Conservation (phyloP, 441 rosid species). For the Eugenia klotzschiana region DNA sequence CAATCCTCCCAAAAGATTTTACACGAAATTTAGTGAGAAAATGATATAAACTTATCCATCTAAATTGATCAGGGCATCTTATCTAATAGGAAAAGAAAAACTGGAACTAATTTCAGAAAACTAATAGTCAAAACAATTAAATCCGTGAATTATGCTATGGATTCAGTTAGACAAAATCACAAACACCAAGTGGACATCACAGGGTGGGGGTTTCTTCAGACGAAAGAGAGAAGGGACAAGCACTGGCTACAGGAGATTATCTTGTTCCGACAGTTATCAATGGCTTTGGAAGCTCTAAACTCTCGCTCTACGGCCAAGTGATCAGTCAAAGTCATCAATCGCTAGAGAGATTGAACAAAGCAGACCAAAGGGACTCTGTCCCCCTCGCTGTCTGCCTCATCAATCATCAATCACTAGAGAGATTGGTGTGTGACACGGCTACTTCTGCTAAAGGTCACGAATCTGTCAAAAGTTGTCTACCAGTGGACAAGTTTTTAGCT, state of each 20-base stretch:
- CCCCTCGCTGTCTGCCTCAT: not conserved
- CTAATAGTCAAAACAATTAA: too few species aligned
- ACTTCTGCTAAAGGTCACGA: not conserved
- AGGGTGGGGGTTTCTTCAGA: too few species aligned
- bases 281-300: not conserved
- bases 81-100: too few species aligned
- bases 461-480: not conserved
- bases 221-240: too few species aligned
- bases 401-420: not conserved
- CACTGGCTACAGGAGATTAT: not conserved
- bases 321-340: not conserved
- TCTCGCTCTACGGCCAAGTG: not conserved
- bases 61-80: too few species aligned
- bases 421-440: not conserved
- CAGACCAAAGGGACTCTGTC: not conserved
- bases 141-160: too few species aligned
- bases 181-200: too few species aligned
- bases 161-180: too few species aligned
- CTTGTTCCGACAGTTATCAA: not conserved
- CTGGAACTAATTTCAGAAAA: too few species aligned
- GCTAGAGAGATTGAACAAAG: not conserved
- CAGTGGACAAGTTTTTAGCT: not conserved
- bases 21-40: too few species aligned
- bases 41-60: too few species aligned
- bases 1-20: too few species aligned